phyloP scores from a whole-genome alignment of 805 yeast genomes.

The Kodamaea restingae region DNA sequence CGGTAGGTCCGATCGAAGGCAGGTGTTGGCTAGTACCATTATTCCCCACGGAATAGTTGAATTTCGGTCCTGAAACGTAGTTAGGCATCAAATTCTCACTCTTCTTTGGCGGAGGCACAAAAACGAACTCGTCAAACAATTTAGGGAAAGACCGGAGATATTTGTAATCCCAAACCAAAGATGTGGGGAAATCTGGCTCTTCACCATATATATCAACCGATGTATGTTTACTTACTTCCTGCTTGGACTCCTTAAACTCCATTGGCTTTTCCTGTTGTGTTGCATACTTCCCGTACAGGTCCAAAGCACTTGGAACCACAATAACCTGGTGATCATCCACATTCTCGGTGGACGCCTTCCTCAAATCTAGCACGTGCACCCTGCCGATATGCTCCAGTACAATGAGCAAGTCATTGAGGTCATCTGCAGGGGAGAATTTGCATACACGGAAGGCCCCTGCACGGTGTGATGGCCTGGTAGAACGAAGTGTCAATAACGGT shows the following conservation, averaged over 20 bases:
- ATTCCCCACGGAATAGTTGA: slow-evolving; percentile 21
- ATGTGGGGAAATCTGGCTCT: slow-evolving; percentile 16
- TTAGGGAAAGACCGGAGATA: slow-evolving; percentile 36
- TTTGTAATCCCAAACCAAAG: slow-evolving; percentile 41
- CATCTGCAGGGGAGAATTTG: slow-evolving; percentile 44
- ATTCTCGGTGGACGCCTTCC: slow-evolving; percentile 44
- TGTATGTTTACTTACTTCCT: background rate
- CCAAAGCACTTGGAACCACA: slow-evolving; percentile 52
- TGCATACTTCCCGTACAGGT: slow-evolving; percentile 32
- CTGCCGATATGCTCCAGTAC: slow-evolving; percentile 83
- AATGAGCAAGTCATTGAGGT: slow-evolving; percentile 71
- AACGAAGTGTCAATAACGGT: slow-evolving; percentile 53
- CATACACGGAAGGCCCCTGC: slow-evolving; percentile 67
- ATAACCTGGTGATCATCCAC: slow-evolving; percentile 68
- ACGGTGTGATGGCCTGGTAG: slow-evolving; percentile 53
- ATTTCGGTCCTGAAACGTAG: slow-evolving; percentile 17
- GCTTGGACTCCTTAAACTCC: background rate
- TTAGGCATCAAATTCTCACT: background rate
- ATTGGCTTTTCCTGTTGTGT: background rate
- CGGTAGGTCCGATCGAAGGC: slow-evolving; percentile 9
- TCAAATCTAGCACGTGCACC: slow-evolving; percentile 77
- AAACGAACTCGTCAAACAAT: slow-evolving; percentile 33
- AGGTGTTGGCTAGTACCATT: slow-evolving; percentile 8
- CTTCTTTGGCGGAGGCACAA: slow-evolving; percentile 25
- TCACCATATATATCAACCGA: slow-evolving; percentile 6